Evolutionary conservation across 176 grass and related monocot species (phyloP), one percentile per base, ranked within the genome.

Genomic region (Phoenix dactylifera): DNA sequence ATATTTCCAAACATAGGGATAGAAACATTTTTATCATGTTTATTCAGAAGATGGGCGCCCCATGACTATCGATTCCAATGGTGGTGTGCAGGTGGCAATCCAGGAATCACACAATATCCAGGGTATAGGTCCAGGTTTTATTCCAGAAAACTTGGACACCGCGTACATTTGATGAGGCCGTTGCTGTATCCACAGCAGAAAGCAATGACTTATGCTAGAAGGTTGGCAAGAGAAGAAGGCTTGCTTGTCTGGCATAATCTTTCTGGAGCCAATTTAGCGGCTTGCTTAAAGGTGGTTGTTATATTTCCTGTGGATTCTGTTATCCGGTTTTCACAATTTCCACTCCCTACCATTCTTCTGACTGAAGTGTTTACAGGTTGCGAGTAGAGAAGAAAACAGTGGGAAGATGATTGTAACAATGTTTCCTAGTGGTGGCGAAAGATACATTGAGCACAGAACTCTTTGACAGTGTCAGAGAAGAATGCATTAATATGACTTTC

Each of bases 161-260:
- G 79, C 83, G 26, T 75, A 80, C 25, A 71, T 90, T 90, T 57
- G 86, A 90, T 71, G 83, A 90, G 50, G 54, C 82, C 9, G 18
- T 90, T 60, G 82, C 80, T 18, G 74, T 95, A 6, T 66, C 79
- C 22, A 58, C 83, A 15, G 56, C 89, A 71, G 90, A 90, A 90
- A 75, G 70, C 91, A 23, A 96, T 96, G 80, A 68, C 29, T 44
- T 73, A 69, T 64, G 83, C 86, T 3, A 96, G 77, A 64, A 90
- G 91, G 58, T 57, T 96, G 72, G 86, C 86, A 25, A 72, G 26
- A 54, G 86, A 96, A 81, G 91, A 95, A 90, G 91, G 83, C 3
- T 66, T 90, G 30, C 91, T 90, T 18, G 86, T 80, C n/a, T 50
- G 91, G 86, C 6, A 87, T 96, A 71, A 71, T 96, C 86, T 71